Percentiles rank a stretch among this genome's conserved stretches.
Evolutionary conservation across 768 basidiomycete species (phyloP).

Genomic region (Lyophyllum semitale): DNA sequence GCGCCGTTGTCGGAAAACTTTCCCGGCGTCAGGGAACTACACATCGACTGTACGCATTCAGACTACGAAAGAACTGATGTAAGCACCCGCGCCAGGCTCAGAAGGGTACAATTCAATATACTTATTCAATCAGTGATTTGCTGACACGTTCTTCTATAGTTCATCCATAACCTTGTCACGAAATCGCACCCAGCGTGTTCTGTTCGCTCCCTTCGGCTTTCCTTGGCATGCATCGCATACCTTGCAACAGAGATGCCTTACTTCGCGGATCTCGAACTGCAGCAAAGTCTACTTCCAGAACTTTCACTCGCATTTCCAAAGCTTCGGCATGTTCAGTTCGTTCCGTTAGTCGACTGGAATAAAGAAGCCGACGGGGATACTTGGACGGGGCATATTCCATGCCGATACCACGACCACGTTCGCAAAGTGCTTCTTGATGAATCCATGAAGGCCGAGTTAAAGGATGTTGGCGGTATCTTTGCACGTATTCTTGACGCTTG

Average conservation of each 20-base stretch:
- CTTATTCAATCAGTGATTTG: neutral
- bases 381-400: conserved; percentile 9
- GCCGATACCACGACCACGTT: neutral
- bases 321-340: conserved; percentile 4
- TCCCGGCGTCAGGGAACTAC: neutral
- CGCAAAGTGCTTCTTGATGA: neutral
- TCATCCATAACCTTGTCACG: neutral
- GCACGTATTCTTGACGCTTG: neutral
- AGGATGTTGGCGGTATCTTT: conserved; percentile 8
- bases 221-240: too few relatives aligned
- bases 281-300: neutral
- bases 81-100: neutral
- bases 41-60: neutral
- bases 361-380: neutral
- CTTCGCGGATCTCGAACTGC: conserved; percentile 5
- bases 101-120: neutral
- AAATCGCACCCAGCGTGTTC: conserved; percentile 11
- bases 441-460: neutral
- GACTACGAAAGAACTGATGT: neutral
- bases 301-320: conserved; percentile 12
- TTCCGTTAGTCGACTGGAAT: conserved; percentile 9
- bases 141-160: neutral
- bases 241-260: neutral
- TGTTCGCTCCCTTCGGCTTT: conserved; percentile 4
- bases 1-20: conserved; percentile 1